Evolutionary conservation across 2,329 filamentous ascomycete genomes (phyloP), one percentile per base, ranked within the genome.

Genomic region (Zymoseptoria passerinii): DNA sequence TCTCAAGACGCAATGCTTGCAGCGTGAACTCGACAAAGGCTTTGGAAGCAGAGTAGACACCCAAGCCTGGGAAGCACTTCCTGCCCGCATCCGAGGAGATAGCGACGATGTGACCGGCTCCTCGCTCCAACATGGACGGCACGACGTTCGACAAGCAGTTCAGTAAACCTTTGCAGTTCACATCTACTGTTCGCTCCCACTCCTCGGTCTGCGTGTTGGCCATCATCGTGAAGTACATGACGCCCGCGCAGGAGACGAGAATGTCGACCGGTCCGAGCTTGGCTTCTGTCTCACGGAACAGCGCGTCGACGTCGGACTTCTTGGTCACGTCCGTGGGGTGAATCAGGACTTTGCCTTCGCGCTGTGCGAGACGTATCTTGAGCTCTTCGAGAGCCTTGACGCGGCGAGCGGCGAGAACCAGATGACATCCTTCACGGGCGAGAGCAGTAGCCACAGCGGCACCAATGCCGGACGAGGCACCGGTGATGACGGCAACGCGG

Each of bases 151-250:
- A 82, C 2, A 92, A 78, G 64, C 84, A 86, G 77, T 92, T 81
- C 56, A 92, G 76, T 1, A 92, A 80, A 44, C 89, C 89, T 74
- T 92, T 92, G 83, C 89, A 92, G 76, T 92, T 92, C 65, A 92
- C 87, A 66, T 92, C 89, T 49, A 92, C 88, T 0, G 88, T 92
- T 58, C 83, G 86, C 63, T 91, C 85, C 89, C 89, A 92, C 67
- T 92, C 85, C 4, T 89, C 86, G 0, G 78, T 82, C 63, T 87
- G 81, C 16, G 77, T 81, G 70, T 91, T 92, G 58, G 85, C 83
- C 89, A 92, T 92, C 84, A 92, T 85, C 56, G 89, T 92, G 74
- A 85, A 92, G 76, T 92, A 92, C 89, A 92, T 92, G 70, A 92
- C 89, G 40, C 89, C 89, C 0, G 89, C 89, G 68, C 88, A 90